phyloP scores from a whole-genome alignment of 208 protist genomes.

The Tritrichomonas foetus region DNA sequence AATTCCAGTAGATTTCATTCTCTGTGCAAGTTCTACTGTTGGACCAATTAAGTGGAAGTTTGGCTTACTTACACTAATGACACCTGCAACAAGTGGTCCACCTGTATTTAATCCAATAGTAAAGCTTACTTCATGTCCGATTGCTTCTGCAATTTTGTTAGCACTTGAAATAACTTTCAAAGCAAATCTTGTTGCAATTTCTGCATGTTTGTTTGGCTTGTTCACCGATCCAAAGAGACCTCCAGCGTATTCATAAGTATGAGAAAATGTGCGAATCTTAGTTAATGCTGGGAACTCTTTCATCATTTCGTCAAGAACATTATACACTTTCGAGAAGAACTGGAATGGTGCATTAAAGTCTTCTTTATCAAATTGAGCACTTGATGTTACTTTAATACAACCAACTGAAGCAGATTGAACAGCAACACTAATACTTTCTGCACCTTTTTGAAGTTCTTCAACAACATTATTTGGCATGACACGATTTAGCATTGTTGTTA shows the following conservation, averaged over 20 bases:
- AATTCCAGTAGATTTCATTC: neutral
- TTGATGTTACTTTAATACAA: neutral
- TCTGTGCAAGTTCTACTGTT: neutral
- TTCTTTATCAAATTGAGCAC: neutral
- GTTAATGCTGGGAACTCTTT: neutral
- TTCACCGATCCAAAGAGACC: neutral
- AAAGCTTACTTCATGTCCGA: neutral
- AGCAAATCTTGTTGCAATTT: too few relatives aligned
- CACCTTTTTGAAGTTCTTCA: neutral
- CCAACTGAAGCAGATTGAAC: neutral
- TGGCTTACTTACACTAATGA: neutral
- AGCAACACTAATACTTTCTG: neutral
- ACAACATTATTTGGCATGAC: neutral
- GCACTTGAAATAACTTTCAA: too few relatives aligned
- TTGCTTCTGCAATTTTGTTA: neutral
- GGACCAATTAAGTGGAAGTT: neutral
- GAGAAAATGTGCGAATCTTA: neutral
- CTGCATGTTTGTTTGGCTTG: constrained; percentile 25
- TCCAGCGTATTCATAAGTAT: neutral
- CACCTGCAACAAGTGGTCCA: neutral
- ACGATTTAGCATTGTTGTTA: neutral
- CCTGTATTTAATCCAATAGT: neutral
- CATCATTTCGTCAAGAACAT: neutral
- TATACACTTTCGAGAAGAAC: neutral
- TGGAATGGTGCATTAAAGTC: neutral